Evolutionary conservation across 306 rosid genomes (phyloP).

Genomic region (Cucurbita moschata): DNA sequence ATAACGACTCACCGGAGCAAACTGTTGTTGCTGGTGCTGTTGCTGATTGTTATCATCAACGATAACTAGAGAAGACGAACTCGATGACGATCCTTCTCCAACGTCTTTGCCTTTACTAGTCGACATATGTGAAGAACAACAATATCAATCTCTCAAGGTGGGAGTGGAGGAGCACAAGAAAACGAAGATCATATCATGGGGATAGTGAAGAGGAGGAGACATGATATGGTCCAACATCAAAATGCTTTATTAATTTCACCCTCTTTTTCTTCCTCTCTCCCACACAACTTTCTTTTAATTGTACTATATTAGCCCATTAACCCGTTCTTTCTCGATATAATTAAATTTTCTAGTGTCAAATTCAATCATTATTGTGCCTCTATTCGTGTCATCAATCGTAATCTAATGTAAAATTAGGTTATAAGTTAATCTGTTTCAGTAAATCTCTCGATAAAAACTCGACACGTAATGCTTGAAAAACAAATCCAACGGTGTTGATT

Average conservation of each 20-base stretch:
- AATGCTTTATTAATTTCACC: constrained; percentile 33
- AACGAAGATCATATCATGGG: constrained; percentile 27
- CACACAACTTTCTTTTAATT: constrained; percentile 24
- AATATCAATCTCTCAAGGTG: background rate
- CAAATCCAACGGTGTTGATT: background rate
- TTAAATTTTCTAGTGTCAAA: background rate
- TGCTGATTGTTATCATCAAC: background rate
- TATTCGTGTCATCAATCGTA: constrained; percentile 8
- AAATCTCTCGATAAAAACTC: background rate
- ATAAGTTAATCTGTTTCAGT: background rate
- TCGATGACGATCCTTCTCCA: constrained; percentile 34
- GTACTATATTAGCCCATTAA: constrained; percentile 26
- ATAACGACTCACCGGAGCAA: constrained; percentile 32
- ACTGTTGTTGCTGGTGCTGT: background rate
- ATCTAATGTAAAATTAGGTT: background rate
- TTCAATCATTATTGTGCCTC: constrained; percentile 21
- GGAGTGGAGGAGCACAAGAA: background rate
- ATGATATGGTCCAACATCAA: constrained; percentile 29
- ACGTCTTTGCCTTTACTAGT: constrained; percentile 32
- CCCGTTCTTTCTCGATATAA: constrained; percentile 10
- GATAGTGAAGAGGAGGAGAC: constrained; percentile 42
- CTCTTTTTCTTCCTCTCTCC: constrained; percentile 21
- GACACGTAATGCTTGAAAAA: background rate
- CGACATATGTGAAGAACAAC: constrained; percentile 12
- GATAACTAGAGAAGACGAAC: background rate